Conservation (phyloP, 352 stramenopile genomes). For the Globisporangium ultimum region DNA sequence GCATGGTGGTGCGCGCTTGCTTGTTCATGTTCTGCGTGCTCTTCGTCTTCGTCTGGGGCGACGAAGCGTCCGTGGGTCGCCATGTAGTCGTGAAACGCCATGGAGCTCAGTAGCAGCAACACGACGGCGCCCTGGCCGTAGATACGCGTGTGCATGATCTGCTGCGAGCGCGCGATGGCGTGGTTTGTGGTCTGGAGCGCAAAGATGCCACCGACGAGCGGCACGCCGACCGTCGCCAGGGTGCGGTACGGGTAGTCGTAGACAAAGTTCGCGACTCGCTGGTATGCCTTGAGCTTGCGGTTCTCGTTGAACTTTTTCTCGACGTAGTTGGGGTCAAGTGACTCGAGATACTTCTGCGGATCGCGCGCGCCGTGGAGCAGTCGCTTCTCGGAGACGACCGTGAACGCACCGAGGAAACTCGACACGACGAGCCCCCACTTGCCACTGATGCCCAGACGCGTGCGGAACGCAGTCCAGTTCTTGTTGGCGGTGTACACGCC, state of each 20-base stretch:
- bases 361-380: conserved; percentile 62
- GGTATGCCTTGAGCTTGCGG: conserved; percentile 46
- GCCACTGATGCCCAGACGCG: conserved; percentile 60
- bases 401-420: conserved; percentile 59
- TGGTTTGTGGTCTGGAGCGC: conserved; percentile 65
- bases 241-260: conserved; percentile 80
- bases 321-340: conserved; percentile 47
- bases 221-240: conserved; percentile 47
- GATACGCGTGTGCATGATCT: conserved; percentile 87
- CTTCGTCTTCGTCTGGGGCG: conserved; percentile 25
- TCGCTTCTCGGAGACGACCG: conserved; percentile 57
- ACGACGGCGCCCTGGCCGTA: conserved; percentile 76
- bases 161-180: conserved; percentile 64
- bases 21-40: background rate
- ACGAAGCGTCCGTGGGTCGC: conserved; percentile 53
- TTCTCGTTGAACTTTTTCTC: conserved; percentile 25
- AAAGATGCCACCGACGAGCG: conserved; percentile 73
- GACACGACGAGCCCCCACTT: conserved; percentile 71
- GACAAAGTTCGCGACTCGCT: conserved; percentile 66
- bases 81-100: conserved; percentile 88
- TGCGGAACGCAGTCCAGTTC: conserved; percentile 65
- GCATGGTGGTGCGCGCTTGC: no score
- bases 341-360: conserved; percentile 65
- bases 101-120: conserved; percentile 66
- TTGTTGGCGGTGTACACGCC: conserved; percentile 48